Evolutionary conservation across 192 early-diverging fungal species (phyloP), one percentile per base, ranked within the genome.

Genomic region (Backusella liffmaniae): DNA sequence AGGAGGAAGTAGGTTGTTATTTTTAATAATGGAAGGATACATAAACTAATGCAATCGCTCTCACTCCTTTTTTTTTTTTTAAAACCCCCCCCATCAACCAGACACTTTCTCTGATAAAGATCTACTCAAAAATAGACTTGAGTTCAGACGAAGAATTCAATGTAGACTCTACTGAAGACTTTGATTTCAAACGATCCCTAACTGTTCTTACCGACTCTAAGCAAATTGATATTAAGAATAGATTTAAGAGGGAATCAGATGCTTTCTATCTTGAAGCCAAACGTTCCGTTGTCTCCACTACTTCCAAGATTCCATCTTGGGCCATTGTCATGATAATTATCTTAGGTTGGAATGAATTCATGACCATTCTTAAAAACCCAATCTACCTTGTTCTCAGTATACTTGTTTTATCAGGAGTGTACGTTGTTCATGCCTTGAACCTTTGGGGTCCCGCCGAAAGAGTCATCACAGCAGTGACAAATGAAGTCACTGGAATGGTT

Each of bases 281-380:
- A 86, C 91, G 98, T 35, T 92, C 96, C 2, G 92, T 95, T 74
- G 96, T 99, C 7, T 79, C 90, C 5, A 95, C 94, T 10, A 95
- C 93, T 51, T 92, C 92, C 73, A 92, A 90, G 68, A 89, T 98
- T 29, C 97, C 97, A 1, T 73, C 84, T 23, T 99, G 96, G 96
- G 88, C 96, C 73, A 83, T 96, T 30, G 87, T 91, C 9, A 70
- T 96, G 73, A 83, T 95, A 29, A 80, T 97, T 12, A 73, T 93
- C 16, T 86, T 99, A 5, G 98, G 98, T 30, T 99, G 96, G 95
- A 99, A 99, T 77, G 98, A 99, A 83, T 93, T 96, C 34, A 88
- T 95, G 81, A 74, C 92, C 0, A 87, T 99, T n/a, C 74, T 98
- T 44, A 90, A 88, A 65, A 97, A 92, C 76, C 98, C 98, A 30